These are phyloP conservation scores for Apiospora hydei DNA, from an alignment of 2,329 filamentous ascomycete genomes.

Conservation along the genomic window DNA sequence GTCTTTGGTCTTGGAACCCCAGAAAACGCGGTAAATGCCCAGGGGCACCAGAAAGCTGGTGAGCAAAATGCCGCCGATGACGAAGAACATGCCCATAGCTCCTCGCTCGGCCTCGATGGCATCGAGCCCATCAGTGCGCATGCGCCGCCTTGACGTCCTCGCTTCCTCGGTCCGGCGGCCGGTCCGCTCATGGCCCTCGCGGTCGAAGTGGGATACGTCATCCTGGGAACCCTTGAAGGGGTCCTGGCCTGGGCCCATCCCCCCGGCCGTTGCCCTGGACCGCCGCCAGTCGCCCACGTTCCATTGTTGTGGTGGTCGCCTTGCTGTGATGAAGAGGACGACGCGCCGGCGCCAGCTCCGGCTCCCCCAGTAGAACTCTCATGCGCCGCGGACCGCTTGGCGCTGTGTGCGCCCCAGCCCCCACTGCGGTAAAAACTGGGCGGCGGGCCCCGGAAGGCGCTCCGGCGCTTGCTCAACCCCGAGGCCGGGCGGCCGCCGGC, in stretches of 20 bases:
- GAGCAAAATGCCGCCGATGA: slow-evolving; percentile 55
- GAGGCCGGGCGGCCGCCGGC: slow-evolving; percentile 80
- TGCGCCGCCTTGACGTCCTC: slow-evolving; percentile 48
- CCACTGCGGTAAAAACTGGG: slow-evolving; percentile 87
- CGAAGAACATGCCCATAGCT: slow-evolving; percentile 55
- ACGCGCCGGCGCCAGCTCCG: slow-evolving; percentile 28
- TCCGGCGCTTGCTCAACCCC: slow-evolving; percentile 79
- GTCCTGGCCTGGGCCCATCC: slow-evolving; percentile 67
- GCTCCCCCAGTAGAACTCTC: slow-evolving; percentile 43
- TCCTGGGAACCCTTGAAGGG: slow-evolving; percentile 52
- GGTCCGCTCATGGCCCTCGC: slow-evolving; percentile 73
- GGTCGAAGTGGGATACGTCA: slow-evolving; percentile 81
- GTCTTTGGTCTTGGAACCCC: slow-evolving; percentile 32
- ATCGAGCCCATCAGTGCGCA: slow-evolving; percentile 39
- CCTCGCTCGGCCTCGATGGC: slow-evolving; percentile 49
- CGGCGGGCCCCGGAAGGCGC: slow-evolving; percentile 83
- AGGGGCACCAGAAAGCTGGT: slow-evolving; percentile 56
- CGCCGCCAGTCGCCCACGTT: slow-evolving; percentile 10
- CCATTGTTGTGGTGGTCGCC: slow-evolving; percentile 30
- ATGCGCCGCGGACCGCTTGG: slow-evolving; percentile 64
- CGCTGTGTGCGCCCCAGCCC: slow-evolving; percentile 73
- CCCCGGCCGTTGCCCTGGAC: slow-evolving; percentile 43
- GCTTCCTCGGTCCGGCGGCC: slow-evolving; percentile 69
- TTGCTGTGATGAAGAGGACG: slow-evolving; percentile 27
- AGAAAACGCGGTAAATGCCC: slow-evolving; percentile 45